phyloP scores from a whole-genome alignment of 1,284 basidiomycete genomes.

The Albatrellus sp. region DNA sequence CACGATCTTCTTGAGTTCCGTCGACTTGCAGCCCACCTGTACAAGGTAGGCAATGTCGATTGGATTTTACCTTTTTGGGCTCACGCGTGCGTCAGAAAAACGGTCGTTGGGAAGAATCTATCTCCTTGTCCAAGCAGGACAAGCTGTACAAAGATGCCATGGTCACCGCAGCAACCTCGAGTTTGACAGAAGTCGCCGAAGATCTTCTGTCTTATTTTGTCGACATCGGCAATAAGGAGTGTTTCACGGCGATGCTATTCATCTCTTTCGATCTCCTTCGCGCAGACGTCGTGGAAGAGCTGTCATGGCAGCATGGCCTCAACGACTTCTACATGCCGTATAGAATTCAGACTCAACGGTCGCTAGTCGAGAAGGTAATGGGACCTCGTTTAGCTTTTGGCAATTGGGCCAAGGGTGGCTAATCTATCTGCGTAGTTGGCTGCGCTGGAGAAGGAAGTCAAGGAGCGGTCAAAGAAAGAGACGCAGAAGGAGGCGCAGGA shows the following conservation, averaged over 20 bases:
- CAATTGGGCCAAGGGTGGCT: conserved; percentile 6
- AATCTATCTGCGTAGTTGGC: conserved; percentile 32
- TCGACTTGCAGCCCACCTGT: conserved; percentile 86
- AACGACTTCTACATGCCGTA: conserved; percentile 97
- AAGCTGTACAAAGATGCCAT: conserved; percentile 96
- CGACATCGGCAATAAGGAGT: conserved; percentile 97
- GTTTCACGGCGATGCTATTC: conserved; percentile 85
- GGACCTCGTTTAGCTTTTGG: conserved; percentile 5
- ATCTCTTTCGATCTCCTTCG: conserved; percentile 90
- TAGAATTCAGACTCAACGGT: conserved; percentile 77
- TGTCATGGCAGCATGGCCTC: conserved; percentile 90
- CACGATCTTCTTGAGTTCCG: conserved; percentile 95
- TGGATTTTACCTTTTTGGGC: background rate
- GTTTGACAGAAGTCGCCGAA: conserved; percentile 77
- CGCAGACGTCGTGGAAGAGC: conserved; percentile 86
- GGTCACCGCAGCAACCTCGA: conserved; percentile 81
- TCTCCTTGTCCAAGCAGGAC: conserved; percentile 89
- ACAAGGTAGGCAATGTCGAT: conserved; percentile 50
- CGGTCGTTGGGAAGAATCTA: conserved; percentile 88
- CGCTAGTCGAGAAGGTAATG: conserved; percentile 54
- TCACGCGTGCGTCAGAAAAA: conserved; percentile 60
- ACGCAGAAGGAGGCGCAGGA: conserved; percentile 81
- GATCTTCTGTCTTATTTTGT: conserved; percentile 91
- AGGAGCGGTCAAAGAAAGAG: conserved; percentile 71
- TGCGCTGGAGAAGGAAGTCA: conserved; percentile 72